Percentiles rank a stretch among this genome's conserved stretches.
These are phyloP conservation scores for Fraxinus cuspidata DNA, from an alignment of 257 asterid species.

Conservation along the genomic window DNA sequence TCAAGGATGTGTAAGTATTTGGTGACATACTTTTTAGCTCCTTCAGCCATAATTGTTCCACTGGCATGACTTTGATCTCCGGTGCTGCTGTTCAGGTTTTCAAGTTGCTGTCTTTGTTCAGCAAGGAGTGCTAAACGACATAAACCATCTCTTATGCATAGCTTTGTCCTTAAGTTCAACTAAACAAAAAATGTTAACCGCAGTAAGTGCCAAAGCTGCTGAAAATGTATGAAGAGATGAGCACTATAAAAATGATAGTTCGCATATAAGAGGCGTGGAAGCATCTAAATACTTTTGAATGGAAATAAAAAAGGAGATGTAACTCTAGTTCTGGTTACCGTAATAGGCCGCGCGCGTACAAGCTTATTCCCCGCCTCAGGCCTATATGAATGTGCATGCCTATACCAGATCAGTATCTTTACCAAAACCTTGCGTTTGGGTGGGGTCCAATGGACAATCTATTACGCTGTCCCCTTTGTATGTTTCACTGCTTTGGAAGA, in stretches of 20 bases:
- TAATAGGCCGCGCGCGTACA: not conserved
- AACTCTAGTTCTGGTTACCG: not conserved
- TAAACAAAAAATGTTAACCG: conserved; percentile 36
- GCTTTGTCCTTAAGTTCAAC: conserved; percentile 81
- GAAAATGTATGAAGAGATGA: not conserved
- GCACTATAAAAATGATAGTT: not conserved
- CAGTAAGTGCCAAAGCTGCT: not conserved
- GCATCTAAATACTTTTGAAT: not conserved
- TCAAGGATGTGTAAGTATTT: not conserved
- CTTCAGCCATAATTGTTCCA: conserved; percentile 28
- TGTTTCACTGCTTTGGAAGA: conserved; percentile 3
- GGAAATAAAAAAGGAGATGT: conserved; percentile 2
- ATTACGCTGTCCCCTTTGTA: not conserved
- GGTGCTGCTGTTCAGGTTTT: conserved; percentile 30
- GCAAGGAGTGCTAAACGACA: conserved; percentile 90
- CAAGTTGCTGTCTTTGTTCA: conserved; percentile 62
- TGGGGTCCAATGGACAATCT: not conserved
- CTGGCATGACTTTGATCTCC: conserved; percentile 38
- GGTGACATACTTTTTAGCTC: conserved; percentile 36
- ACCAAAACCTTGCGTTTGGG: not conserved
- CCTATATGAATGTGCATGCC: not conserved
- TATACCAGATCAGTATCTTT: not conserved
- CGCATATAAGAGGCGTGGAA: not conserved
- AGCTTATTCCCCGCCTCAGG: not conserved
- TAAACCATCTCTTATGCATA: conserved; percentile 88